Conservation (phyloP, 331 rosid genomes). For the Prunus yedoensis region DNA sequence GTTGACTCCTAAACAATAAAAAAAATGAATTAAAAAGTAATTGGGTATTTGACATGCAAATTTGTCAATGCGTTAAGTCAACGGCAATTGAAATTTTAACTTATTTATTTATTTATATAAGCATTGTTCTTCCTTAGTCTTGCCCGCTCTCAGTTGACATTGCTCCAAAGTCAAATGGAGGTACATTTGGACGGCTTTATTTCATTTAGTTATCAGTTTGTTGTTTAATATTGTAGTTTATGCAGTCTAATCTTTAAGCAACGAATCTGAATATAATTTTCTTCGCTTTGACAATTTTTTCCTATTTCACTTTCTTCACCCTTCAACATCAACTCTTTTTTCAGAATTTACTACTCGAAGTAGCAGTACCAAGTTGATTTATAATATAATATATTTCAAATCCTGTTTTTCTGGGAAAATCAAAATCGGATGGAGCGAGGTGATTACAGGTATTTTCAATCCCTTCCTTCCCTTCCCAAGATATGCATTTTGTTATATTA, state of each 20-base stretch:
- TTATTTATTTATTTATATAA: slow-evolving; percentile 8
- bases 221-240: neutral
- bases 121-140: slow-evolving; percentile 15
- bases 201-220: neutral
- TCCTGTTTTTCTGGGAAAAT: neutral
- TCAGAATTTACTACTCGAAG: too few relatives aligned
- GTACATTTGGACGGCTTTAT: neutral
- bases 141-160: neutral
- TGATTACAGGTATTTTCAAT: neutral
- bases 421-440: neutral
- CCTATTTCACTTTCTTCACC: too few relatives aligned
- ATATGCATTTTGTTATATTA: neutral
- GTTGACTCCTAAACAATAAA: slow-evolving; percentile 26
- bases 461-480: neutral
- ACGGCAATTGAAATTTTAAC: slow-evolving; percentile 27
- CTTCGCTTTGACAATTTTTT: neutral
- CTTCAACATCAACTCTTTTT: too few relatives aligned
- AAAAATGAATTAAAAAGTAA: slow-evolving; percentile 5
- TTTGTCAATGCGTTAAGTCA: slow-evolving; percentile 43
- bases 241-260: neutral
- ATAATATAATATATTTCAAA: neutral
- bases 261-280: neutral
- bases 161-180: slow-evolving; percentile 8
- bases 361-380: neutral
- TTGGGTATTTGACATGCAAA: slow-evolving; percentile 37